phyloP scores from a whole-genome alignment of 257 asterid genomes.

The Gynochthodes officinalis region DNA sequence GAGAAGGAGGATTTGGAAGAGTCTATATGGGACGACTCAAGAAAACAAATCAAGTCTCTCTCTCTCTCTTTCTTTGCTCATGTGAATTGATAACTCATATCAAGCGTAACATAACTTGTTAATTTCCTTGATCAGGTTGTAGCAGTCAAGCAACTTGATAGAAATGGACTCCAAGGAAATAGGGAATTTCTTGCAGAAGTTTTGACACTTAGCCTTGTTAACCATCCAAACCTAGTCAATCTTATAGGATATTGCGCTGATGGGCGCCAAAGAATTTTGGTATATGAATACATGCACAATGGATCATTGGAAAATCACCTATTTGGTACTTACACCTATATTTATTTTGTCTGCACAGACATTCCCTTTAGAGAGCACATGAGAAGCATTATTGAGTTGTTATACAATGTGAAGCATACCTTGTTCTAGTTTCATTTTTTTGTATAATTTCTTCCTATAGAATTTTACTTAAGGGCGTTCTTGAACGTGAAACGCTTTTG shows the following conservation, averaged over 20 bases:
- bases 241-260: constrained; percentile 85
- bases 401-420: not conserved
- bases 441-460: not conserved
- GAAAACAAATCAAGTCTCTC: constrained; percentile 56
- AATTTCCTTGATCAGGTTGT: constrained; percentile 26
- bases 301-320: constrained; percentile 82
- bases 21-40: constrained; percentile 77
- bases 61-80: constrained; percentile 2
- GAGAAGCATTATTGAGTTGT: not conserved
- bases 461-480: not conserved
- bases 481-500: not conserved
- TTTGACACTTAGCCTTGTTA: constrained; percentile 60
- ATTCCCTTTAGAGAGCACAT: not conserved
- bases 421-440: not conserved
- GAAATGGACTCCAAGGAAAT: constrained; percentile 43
- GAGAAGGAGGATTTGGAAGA: constrained; percentile 91
- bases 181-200: constrained; percentile 67
- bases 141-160: constrained; percentile 49
- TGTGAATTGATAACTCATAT: too few species aligned
- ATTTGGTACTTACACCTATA: constrained; percentile 35
- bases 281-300: constrained; percentile 57
- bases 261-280: constrained; percentile 81
- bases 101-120: not conserved
- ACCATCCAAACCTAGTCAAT: constrained; percentile 71
- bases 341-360: not conserved